Conservation (phyloP, 257 asterid species). For the Solanum sejunctum region DNA sequence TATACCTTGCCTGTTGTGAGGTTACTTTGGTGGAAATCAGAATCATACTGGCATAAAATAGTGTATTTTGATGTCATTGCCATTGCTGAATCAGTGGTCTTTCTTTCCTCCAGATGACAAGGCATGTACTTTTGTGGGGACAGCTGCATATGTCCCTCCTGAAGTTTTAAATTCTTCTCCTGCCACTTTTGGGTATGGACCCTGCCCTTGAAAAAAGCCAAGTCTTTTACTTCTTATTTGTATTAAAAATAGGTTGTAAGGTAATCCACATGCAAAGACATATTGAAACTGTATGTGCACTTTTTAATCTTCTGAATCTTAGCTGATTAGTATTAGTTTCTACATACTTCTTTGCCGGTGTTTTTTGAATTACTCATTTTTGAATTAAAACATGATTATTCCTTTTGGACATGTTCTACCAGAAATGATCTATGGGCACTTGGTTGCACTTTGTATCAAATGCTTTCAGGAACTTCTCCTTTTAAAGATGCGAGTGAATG, state of each 20-base stretch:
- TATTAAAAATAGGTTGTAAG: neutral
- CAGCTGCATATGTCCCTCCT: constrained; percentile 99
- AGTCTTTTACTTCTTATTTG: neutral
- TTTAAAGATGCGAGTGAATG: constrained; percentile 97
- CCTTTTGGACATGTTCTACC: constrained; percentile 8
- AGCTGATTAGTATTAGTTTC: neutral
- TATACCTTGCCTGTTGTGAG: constrained; percentile 4
- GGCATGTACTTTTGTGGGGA: constrained; percentile 98
- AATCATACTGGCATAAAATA: neutral
- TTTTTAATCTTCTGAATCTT: neutral
- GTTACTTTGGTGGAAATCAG: neutral
- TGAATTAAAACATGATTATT: neutral
- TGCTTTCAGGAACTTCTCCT: constrained; percentile 98
- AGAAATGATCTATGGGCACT: constrained; percentile 99
- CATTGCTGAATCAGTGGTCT: neutral
- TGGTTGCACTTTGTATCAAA: constrained; percentile 97
- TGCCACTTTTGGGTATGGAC: constrained; percentile 72
- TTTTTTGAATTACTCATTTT: neutral
- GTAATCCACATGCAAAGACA: neutral
- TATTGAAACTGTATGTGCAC: neutral
- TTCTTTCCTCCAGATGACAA: constrained; percentile 59
- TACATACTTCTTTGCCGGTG: neutral
- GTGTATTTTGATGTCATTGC: neutral
- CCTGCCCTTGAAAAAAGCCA: neutral
- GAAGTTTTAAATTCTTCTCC: constrained; percentile 97